Percentiles rank a stretch among this genome's conserved stretches.
These are phyloP conservation scores for Tremella yokohamensis DNA, from an alignment of 768 basidiomycete species.

Conservation along the genomic window DNA sequence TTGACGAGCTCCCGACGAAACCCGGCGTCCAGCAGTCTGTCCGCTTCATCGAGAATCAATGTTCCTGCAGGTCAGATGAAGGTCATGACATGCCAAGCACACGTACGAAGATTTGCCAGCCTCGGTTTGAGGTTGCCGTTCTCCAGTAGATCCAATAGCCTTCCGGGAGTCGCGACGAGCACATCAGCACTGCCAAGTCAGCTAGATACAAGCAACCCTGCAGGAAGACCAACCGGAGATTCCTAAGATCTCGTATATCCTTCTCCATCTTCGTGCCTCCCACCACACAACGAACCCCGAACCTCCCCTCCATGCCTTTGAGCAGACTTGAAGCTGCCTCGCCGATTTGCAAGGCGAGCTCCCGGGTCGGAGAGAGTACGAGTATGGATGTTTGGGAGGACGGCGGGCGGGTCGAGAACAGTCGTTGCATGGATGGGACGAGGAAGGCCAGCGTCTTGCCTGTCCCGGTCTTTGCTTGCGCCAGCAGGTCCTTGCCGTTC, in stretches of 20 bases:
- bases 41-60: conserved; percentile 54
- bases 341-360: conserved; percentile 82
- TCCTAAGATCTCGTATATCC: conserved; percentile 48
- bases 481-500: conserved; percentile 65
- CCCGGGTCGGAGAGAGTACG: conserved; percentile 89
- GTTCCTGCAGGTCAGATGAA: conserved; percentile 34
- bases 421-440: conserved; percentile 63
- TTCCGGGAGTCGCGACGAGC: conserved; percentile 76
- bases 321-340: conserved; percentile 52
- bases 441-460: conserved; percentile 74
- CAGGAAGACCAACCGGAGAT: conserved; percentile 7
- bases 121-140: conserved; percentile 51
- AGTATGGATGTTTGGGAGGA: conserved; percentile 68
- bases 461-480: conserved; percentile 67
- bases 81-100: not conserved
- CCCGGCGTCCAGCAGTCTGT: conserved; percentile 54
- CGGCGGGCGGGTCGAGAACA: conserved; percentile 67
- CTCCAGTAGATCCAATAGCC: conserved; percentile 58
- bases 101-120: conserved; percentile 52
- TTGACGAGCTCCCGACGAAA: conserved; percentile 28
- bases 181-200: conserved; percentile 36
- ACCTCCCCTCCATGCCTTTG: conserved; percentile 49
- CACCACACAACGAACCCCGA: conserved; percentile 57
- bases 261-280: conserved; percentile 58
- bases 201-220: not conserved